Conservation (phyloP, 202 grass and related monocot genomes). For the Setaria viridis region DNA sequence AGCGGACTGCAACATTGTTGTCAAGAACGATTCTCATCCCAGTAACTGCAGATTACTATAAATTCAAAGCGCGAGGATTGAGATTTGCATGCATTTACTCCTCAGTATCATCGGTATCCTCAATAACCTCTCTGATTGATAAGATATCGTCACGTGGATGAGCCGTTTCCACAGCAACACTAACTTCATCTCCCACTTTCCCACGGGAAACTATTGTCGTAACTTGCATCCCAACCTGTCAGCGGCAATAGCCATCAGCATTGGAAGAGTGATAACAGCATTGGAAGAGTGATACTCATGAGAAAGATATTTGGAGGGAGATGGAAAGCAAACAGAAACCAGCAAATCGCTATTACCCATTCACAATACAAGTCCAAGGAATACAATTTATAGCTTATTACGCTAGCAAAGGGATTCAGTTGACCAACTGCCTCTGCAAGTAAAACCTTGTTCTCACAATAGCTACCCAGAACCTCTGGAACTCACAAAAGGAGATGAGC, state of each 20-base stretch:
- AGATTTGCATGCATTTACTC: conserved; percentile 32
- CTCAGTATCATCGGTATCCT: conserved; percentile 61
- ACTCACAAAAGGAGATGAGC: conserved; percentile 2
- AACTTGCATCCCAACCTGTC: conserved; percentile 85
- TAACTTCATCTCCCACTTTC: conserved; percentile 72
- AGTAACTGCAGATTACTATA: background rate
- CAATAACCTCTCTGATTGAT: conserved; percentile 64
- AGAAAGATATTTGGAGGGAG: background rate
- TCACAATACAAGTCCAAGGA: background rate
- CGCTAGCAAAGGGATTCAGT: background rate
- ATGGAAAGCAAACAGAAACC: background rate
- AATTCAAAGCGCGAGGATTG: background rate
- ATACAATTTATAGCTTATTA: background rate
- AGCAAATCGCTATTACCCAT: background rate
- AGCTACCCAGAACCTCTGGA: conserved; percentile 2
- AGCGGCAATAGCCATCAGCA: conserved; percentile 39
- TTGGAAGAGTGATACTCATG: conserved; percentile 8
- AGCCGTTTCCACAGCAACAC: conserved; percentile 58
- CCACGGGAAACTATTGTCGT: conserved; percentile 58
- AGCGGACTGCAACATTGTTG: background rate
- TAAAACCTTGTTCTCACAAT: background rate
- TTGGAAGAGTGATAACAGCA: conserved; percentile 15
- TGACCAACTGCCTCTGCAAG: background rate
- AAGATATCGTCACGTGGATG: conserved; percentile 88
- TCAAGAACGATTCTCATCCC: conserved; percentile 11